phyloP scores from a whole-genome alignment of 768 basidiomycete species.

The Russula griseocarnosa region DNA sequence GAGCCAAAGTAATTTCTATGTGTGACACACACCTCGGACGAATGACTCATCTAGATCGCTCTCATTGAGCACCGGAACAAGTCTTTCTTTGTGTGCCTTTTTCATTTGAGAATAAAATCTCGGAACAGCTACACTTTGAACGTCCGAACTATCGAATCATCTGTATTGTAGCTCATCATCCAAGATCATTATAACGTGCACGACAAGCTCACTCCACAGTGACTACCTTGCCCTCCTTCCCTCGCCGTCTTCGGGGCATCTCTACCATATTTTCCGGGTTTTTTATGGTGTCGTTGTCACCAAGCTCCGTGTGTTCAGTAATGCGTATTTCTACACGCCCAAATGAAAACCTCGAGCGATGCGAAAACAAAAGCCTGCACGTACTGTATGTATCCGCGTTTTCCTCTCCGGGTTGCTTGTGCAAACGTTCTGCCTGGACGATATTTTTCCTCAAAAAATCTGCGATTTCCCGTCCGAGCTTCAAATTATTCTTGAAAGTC shows the following conservation, averaged over 20 bases:
- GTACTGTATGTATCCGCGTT: slow-evolving; percentile 57
- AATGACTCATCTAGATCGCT: slow-evolving; percentile 84
- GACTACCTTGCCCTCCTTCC: slow-evolving; percentile 15
- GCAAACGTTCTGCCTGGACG: slow-evolving; percentile 67
- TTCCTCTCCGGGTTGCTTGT: slow-evolving; percentile 33
- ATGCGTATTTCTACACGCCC: slow-evolving; percentile 57
- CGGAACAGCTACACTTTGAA: slow-evolving; percentile 28
- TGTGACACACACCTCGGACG: slow-evolving; percentile 62
- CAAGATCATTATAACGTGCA: neutral
- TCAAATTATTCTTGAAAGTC: slow-evolving; percentile 51
- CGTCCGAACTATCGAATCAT: slow-evolving; percentile 31
- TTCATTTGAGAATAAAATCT: slow-evolving; percentile 67
- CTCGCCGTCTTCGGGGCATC: slow-evolving; percentile 42
- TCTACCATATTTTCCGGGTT: slow-evolving; percentile 46
- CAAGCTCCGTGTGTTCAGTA: slow-evolving; percentile 80
- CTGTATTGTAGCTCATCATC: slow-evolving; percentile 24
- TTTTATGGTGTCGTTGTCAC: slow-evolving; percentile 78
- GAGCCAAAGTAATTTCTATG: slow-evolving; percentile 5
- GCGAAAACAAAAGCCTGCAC: slow-evolving; percentile 26
- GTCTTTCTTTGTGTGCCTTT: slow-evolving; percentile 60
- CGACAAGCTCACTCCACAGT: slow-evolving; percentile 18
- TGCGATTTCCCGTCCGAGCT: slow-evolving; percentile 68
- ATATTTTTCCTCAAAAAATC: slow-evolving; percentile 73
- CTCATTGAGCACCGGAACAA: slow-evolving; percentile 65
- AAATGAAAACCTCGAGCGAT: neutral